Evolutionary conservation across 805 yeast genomes (phyloP).

Genomic region (Torulaspora microellipsoides): DNA sequence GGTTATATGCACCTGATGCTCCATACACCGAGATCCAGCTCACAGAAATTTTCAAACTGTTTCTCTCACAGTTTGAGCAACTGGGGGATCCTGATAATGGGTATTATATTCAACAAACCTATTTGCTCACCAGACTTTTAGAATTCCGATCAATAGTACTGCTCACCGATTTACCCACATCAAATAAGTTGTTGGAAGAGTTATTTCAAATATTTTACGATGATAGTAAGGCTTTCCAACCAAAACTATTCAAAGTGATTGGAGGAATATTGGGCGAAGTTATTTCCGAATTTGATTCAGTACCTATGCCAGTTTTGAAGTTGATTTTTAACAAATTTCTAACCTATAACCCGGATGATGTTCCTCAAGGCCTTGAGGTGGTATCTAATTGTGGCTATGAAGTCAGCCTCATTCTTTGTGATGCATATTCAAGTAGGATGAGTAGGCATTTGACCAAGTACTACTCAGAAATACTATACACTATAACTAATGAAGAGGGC

Average conservation of each 20-base stretch:
- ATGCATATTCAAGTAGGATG: constrained; percentile 64
- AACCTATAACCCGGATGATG: constrained; percentile 27
- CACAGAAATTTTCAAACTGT: constrained; percentile 58
- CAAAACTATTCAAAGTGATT: constrained; percentile 54
- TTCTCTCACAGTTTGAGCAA: constrained; percentile 57
- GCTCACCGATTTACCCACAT: constrained; percentile 66
- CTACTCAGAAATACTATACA: constrained; percentile 70
- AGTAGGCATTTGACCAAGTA: constrained; percentile 73
- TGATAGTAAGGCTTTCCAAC: constrained; percentile 42
- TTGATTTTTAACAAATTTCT: constrained; percentile 63
- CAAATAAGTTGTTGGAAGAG: constrained; percentile 48
- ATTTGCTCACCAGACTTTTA: constrained; percentile 61
- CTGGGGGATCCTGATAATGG: constrained; percentile 54
- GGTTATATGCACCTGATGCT: constrained; percentile 85
- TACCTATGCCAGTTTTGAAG: constrained; percentile 58
- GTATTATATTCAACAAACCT: constrained; percentile 57
- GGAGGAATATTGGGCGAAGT: constrained; percentile 72
- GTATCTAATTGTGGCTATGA: constrained; percentile 53
- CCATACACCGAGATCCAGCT: constrained; percentile 69
- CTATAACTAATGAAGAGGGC: constrained; percentile 33
- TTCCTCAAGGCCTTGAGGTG: constrained; percentile 30
- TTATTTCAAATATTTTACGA: constrained; percentile 63
- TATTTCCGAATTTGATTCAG: constrained; percentile 60
- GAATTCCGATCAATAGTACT: constrained; percentile 72
- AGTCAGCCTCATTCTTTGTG: constrained; percentile 64